phyloP scores from a whole-genome alignment of 225 moss, liverwort and hornwort genomes.

The Neckera pumila region DNA sequence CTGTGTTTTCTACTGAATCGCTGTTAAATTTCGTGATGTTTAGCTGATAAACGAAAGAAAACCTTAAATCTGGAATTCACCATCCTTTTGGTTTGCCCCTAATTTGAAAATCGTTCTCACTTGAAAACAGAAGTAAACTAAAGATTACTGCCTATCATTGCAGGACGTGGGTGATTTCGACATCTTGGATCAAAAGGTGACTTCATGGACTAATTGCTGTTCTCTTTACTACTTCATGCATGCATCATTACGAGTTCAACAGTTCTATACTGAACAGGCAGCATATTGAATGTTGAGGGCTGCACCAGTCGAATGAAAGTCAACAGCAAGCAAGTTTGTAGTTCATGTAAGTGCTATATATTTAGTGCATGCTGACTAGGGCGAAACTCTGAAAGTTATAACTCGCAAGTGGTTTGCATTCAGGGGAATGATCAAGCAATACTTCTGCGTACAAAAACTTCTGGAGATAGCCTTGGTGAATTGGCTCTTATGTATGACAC shows the following conservation, averaged over 20 bases:
- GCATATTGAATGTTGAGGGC: not conserved
- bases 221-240: not conserved
- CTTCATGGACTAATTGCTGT: not conserved
- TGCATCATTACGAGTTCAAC: not conserved
- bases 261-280: not conserved
- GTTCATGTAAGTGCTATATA: not conserved
- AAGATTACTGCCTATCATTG: not conserved
- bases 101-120: not conserved
- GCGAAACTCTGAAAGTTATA: not conserved
- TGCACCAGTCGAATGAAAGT: not conserved
- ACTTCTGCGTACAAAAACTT: conserved; percentile 51
- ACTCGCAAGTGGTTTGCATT: not conserved
- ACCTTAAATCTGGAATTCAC: not conserved
- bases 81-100: not conserved
- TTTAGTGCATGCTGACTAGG: not conserved
- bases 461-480: conserved; percentile 91
- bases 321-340: not conserved
- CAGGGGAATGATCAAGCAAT: conserved; percentile 60
- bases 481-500: conserved; percentile 92
- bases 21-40: not conserved
- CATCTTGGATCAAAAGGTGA: conserved; percentile 73
- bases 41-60: not conserved
- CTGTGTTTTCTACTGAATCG: not conserved
- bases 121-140: not conserved
- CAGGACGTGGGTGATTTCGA: conserved; percentile 95